Percentiles rank a stretch among this genome's conserved stretches.
Conservation (phyloP, 164 flowering plant species). For the Buxus sempervirens region DNA sequence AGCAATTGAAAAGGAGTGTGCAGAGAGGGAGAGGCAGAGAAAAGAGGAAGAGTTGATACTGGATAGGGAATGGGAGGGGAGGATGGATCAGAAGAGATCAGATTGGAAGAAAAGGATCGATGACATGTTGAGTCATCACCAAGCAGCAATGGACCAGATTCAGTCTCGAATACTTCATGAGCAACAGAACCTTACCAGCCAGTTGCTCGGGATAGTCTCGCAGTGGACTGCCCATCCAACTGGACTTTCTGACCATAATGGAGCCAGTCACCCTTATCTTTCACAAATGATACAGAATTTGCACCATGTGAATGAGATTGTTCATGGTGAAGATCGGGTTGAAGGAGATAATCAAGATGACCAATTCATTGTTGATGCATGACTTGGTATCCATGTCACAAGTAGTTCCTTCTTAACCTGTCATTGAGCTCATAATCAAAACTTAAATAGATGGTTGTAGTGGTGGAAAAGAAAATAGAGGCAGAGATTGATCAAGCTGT, state of each 20-base stretch:
- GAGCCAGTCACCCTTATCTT: constrained; percentile 63
- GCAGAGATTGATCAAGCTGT: neutral
- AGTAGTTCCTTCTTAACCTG: neutral
- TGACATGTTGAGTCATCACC: constrained; percentile 63
- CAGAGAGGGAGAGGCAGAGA: constrained; percentile 56
- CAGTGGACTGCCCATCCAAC: constrained; percentile 82
- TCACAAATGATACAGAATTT: constrained; percentile 88
- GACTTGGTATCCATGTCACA: constrained; percentile 6
- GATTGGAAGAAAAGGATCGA: constrained; percentile 88
- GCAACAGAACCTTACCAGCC: constrained; percentile 69
- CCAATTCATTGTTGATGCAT: constrained; percentile 86
- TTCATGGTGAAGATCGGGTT: constrained; percentile 70
- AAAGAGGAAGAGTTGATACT: constrained; percentile 54
- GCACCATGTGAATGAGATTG: constrained; percentile 81
- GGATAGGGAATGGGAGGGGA: constrained; percentile 84
- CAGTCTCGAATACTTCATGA: constrained; percentile 78
- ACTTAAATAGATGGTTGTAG: neutral
- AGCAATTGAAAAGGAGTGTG: constrained; percentile 54
- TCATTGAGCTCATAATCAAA: neutral
- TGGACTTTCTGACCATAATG: constrained; percentile 65
- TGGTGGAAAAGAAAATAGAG: constrained; percentile 1
- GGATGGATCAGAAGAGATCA: constrained; percentile 54
- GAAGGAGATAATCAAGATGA: constrained; percentile 84
- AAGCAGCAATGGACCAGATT: constrained; percentile 69
- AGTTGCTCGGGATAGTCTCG: constrained; percentile 70